Evolutionary conservation across 371 early-diverging fungal genomes (phyloP).

Genomic region (Rhizopus delemar): DNA sequence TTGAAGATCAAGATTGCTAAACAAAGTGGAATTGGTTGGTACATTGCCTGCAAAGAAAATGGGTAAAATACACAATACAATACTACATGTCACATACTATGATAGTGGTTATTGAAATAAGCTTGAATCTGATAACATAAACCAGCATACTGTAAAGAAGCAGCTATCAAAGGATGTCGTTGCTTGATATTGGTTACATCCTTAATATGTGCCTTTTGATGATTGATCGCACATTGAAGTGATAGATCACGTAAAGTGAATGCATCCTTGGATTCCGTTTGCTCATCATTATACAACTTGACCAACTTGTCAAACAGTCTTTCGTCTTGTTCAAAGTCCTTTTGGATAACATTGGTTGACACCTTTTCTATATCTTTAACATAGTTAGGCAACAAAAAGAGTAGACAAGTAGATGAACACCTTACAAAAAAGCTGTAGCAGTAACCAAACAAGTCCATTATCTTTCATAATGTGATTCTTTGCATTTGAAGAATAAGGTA

Average conservation of each 20-base stretch:
- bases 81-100: constrained; percentile 31
- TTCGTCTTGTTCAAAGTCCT: constrained; percentile 75
- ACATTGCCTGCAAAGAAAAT: constrained; percentile 37
- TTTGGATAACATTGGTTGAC: constrained; percentile 53
- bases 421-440: constrained; percentile 73
- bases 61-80: neutral
- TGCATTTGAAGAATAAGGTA: constrained; percentile 41
- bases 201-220: constrained; percentile 64
- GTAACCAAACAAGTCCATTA: constrained; percentile 74
- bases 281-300: constrained; percentile 73
- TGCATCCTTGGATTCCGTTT: constrained; percentile 71
- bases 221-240: constrained; percentile 71
- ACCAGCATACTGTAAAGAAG: constrained; percentile 65
- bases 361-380: constrained; percentile 59
- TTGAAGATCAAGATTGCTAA: constrained; percentile 60
- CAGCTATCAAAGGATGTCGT: constrained; percentile 69
- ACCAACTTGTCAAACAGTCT: constrained; percentile 70
- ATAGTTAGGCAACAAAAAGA: neutral
- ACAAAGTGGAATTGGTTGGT: constrained; percentile 51
- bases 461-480: constrained; percentile 61
- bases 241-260: constrained; percentile 78
- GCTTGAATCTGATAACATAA: constrained; percentile 58
- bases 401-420: constrained; percentile 1
- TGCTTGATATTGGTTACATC: constrained; percentile 73
- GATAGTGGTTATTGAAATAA: constrained; percentile 56